Conservation (phyloP, 768 basidiomycete species). For the Dioszegia hungarica region DNA sequence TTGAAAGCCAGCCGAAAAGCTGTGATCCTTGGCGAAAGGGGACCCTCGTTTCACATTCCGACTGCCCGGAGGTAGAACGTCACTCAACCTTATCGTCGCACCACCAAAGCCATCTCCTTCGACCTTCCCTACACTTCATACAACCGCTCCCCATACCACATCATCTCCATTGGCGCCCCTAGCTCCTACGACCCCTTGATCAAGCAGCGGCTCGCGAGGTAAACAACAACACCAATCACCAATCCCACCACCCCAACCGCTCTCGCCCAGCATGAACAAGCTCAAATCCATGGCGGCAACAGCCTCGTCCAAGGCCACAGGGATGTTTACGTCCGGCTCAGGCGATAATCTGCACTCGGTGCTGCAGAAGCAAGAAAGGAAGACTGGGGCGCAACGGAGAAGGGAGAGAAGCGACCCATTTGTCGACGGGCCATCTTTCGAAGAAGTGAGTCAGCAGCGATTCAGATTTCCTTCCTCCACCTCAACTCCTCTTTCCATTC, state of each 20-base stretch:
- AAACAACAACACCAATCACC: too few relatives aligned
- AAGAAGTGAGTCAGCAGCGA: slow-evolving; percentile 26
- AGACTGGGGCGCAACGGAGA: neutral
- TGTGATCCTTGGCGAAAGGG: neutral
- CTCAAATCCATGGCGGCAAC: slow-evolving; percentile 11
- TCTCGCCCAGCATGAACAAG: slow-evolving; percentile 15
- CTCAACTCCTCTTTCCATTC: neutral
- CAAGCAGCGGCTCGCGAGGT: neutral
- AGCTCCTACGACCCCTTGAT: too few relatives aligned
- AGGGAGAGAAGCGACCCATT: slow-evolving; percentile 30
- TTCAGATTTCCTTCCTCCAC: neutral
- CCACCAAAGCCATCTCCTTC: neutral
- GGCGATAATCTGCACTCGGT: slow-evolving; percentile 29
- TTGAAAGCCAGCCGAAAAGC: neutral
- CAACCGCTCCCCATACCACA: neutral
- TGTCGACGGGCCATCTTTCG: slow-evolving; percentile 29
- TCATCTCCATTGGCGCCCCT: neutral
- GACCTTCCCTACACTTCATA: neutral
- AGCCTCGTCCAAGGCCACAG: slow-evolving; percentile 22
- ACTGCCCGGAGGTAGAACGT: neutral
- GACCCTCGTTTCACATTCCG: neutral
- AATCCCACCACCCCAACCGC: neutral
- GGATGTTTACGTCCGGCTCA: slow-evolving; percentile 24
- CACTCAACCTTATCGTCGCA: neutral
- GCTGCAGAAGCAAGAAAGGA: slow-evolving; percentile 5